A percentile compares a stretch with the other conserved stretches of the same genome.
Evolutionary conservation across 352 stramenopile genomes (phyloP).

Genomic region (Achlya hypogyna): DNA sequence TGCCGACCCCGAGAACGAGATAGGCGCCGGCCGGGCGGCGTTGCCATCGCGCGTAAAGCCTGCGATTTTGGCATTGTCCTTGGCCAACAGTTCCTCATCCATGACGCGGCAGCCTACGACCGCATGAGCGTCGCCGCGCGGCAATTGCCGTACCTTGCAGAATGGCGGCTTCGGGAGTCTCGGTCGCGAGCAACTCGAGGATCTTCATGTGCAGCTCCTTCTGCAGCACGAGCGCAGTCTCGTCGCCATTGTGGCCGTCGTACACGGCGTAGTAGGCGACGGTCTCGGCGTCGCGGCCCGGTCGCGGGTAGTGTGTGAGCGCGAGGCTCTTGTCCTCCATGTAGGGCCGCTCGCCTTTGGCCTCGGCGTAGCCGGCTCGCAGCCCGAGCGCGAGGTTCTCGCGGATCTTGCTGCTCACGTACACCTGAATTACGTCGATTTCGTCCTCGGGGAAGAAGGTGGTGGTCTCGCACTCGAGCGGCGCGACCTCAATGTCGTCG

Average conservation of each 20-base stretch:
- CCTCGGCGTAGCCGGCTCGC: constrained; percentile 72
- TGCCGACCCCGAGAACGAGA: constrained; percentile 76
- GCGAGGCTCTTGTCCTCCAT: constrained; percentile 79
- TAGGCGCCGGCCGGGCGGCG: constrained; percentile 51
- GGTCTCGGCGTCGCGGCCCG: constrained; percentile 23
- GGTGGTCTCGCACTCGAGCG: constrained; percentile 13
- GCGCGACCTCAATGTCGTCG: constrained; percentile 61
- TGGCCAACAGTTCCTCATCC: constrained; percentile 67
- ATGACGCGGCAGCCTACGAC: constrained; percentile 38
- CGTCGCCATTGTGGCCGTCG: constrained; percentile 81
- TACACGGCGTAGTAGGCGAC: constrained; percentile 80
- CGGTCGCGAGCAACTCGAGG: constrained; percentile 40
- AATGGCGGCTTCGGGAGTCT: constrained; percentile 38
- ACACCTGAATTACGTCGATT: constrained; percentile 60
- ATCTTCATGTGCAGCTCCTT: constrained; percentile 71
- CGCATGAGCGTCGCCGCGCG: neutral
- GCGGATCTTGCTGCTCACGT: constrained; percentile 82
- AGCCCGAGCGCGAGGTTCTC: constrained; percentile 67
- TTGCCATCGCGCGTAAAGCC: constrained; percentile 50
- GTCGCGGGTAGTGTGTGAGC: constrained; percentile 32
- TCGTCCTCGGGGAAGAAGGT: constrained; percentile 23
- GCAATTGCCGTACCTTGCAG: constrained; percentile 15
- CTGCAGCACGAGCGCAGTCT: constrained; percentile 68
- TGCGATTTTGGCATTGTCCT: constrained; percentile 59
- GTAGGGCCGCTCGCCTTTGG: constrained; percentile 73